Percentiles rank a stretch among this genome's conserved stretches.
phyloP scores from a whole-genome alignment of 768 basidiomycete genomes.

The Pleurotus ostreatus region DNA sequence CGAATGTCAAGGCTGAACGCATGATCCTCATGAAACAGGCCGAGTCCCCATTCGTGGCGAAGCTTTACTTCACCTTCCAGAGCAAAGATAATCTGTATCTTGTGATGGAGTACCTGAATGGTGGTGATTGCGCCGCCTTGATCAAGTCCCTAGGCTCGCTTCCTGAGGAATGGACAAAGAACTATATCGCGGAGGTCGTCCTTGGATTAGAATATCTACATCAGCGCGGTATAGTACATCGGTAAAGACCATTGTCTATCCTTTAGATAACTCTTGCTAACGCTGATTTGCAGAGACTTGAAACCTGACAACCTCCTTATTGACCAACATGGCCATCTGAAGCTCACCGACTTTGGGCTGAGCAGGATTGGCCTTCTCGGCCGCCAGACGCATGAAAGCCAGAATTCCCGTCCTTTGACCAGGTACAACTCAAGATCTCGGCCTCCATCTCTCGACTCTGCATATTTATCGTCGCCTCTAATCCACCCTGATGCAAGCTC shows the following conservation, averaged over 20 bases:
- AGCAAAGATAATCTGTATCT: conserved; percentile 98
- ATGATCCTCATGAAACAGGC: conserved; percentile 99
- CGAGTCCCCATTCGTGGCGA: conserved; percentile 96
- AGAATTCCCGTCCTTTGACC: conserved; percentile 37
- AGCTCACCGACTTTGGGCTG: conserved; percentile 96
- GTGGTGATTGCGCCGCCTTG: conserved; percentile 95
- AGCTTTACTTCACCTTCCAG: conserved; percentile 98
- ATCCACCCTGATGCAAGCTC: conserved; percentile 51
- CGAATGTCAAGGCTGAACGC: conserved; percentile 98
- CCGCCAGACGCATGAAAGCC: conserved; percentile 82
- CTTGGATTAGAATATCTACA: conserved; percentile 97
- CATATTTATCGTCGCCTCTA: conserved; percentile 74
- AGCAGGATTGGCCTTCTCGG: conserved; percentile 97
- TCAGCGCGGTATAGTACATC: conserved; percentile 91
- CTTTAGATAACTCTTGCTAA: conserved; percentile 8
- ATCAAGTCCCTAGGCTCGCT: conserved; percentile 93
- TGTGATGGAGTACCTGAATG: conserved; percentile 99
- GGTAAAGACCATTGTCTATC: conserved; percentile 46
- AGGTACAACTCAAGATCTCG: conserved; percentile 70
- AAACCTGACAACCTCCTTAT: conserved; percentile 99
- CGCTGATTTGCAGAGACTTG: conserved; percentile 64
- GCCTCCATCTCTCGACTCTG: conserved; percentile 78
- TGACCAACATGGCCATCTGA: conserved; percentile 93
- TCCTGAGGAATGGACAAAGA: conserved; percentile 95
- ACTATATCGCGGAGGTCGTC: conserved; percentile 95